Evolutionary conservation across 2,329 filamentous ascomycete species (phyloP), one percentile per base, ranked within the genome.

Genomic region (Fusarium proliferatum): DNA sequence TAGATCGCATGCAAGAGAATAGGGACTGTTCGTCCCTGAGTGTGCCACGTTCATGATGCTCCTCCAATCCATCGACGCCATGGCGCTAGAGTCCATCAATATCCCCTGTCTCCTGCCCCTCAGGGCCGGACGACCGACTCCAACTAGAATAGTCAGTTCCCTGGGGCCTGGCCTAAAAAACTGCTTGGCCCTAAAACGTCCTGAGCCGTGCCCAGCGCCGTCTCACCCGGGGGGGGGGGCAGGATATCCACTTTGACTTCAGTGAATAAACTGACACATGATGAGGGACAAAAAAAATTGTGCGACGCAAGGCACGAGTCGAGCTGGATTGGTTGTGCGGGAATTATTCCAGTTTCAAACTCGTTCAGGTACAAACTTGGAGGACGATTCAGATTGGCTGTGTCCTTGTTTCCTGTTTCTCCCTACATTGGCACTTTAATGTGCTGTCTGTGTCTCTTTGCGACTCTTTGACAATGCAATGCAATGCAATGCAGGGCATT

Each of bases 31-130:
- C 23, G 58, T 52, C 58, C 61, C 71, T 75, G 66, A 64, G 64
- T 67, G 70, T 76, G 75, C 75, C 75, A 77, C 75, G 75, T 77
- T 76, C 65, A 46, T 56, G 57, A 60, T 45, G 66, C 45, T 67
- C 53, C 56, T 51, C 67, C 53, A 61, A 49, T 60, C 53, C 73
- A 76, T 76, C 51, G 64, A 66, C 66, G 73, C 71, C 73, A 72
- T 67, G 71, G 65, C 66, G 60, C 70, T 73, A 72, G 58, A 76
- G 68, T 48, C 68, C 64, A 61, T 67, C 49, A 61, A 55, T 46
- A 48, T n/a, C 58, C 69, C 72, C 45, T 61, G 60, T 59, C 45
- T 53, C 56, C 71, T 60, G 60, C 60, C 45, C 53, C 33, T 39
- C 41, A 58, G 41, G 41, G 17, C 55, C 55, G 55, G 55, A 34